These are phyloP conservation scores for Curvularia verruculosa DNA, from an alignment of 2,329 filamentous ascomycete species.

Conservation along the genomic window DNA sequence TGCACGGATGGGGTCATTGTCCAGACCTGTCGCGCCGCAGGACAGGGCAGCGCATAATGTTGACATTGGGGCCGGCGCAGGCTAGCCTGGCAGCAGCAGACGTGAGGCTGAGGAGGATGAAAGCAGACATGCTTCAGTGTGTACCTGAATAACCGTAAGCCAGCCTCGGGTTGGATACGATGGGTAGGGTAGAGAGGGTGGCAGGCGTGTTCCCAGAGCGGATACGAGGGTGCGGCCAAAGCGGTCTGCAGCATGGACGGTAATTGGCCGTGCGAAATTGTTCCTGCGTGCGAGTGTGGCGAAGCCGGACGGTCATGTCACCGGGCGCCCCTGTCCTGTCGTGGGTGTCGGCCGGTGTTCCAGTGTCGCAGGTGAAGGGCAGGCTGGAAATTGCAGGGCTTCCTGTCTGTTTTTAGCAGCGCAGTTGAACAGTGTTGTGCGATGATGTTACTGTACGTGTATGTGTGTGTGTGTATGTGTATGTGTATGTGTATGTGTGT, in stretches of 20 bases:
- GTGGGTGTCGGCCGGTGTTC: conserved; percentile 20
- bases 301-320: conserved; percentile 17
- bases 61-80: background rate
- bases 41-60: conserved; percentile 11
- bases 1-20: conserved; percentile 23
- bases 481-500: no score
- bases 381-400: conserved; percentile 6
- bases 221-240: conserved; percentile 14
- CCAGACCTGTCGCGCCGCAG: conserved; percentile 18
- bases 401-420: conserved; percentile 25
- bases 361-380: conserved; percentile 10
- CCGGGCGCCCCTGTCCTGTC: conserved; percentile 13
- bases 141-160: no score
- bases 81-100: background rate
- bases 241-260: conserved; percentile 5
- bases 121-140: no score
- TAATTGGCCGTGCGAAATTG: conserved; percentile 25
- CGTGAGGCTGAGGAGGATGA: background rate
- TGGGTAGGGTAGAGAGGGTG: no score
- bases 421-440: no score
- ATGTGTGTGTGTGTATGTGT: background rate
- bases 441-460: no score
- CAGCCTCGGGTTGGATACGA: no score
- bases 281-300: conserved; percentile 33
- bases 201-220: background rate